phyloP scores from a whole-genome alignment of 495 filamentous ascomycete species.

The Cetradonia linearis region DNA sequence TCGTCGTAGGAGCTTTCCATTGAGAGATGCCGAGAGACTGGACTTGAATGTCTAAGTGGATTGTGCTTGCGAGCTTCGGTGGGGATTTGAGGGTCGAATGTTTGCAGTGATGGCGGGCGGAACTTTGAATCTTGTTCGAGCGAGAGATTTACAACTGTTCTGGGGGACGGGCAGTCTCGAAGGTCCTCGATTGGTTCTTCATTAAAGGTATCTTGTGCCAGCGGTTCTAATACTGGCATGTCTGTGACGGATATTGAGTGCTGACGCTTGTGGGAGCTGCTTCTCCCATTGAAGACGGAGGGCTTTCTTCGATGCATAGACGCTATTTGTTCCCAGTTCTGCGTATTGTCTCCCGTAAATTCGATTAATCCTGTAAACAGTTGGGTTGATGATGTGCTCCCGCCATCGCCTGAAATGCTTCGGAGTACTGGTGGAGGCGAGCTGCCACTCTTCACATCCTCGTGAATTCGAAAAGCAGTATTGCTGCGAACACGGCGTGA shows the following conservation, averaged over 20 bases:
- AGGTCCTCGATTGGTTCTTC: constrained; percentile 30
- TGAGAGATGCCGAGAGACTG: constrained; percentile 1
- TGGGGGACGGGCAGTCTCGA: background rate
- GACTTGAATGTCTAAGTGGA: background rate
- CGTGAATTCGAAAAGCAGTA: constrained; percentile 10
- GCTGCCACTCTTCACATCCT: constrained; percentile 15
- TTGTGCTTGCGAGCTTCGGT: background rate
- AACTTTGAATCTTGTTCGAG: background rate
- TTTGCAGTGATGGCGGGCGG: constrained; percentile 11
- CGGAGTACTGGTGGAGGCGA: constrained; percentile 18
- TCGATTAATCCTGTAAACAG: constrained; percentile 8
- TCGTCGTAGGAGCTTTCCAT: background rate
- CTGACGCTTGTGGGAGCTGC: constrained; percentile 39
- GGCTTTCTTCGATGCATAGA: constrained; percentile 3
- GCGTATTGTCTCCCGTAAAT: constrained; percentile 13
- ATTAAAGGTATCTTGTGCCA: constrained; percentile 31
- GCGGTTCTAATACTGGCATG: constrained; percentile 35
- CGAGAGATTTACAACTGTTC: background rate
- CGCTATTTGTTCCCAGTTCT: constrained; percentile 8
- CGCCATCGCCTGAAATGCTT: constrained; percentile 19
- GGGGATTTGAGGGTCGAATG: constrained; percentile 22
- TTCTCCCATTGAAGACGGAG: constrained; percentile 11
- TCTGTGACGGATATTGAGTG: constrained; percentile 44
- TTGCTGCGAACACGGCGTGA: constrained; percentile 6
- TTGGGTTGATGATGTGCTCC: background rate